Conservation (phyloP, 1,139 yeast species). For the Saccharomycopsis hybrid region DNA sequence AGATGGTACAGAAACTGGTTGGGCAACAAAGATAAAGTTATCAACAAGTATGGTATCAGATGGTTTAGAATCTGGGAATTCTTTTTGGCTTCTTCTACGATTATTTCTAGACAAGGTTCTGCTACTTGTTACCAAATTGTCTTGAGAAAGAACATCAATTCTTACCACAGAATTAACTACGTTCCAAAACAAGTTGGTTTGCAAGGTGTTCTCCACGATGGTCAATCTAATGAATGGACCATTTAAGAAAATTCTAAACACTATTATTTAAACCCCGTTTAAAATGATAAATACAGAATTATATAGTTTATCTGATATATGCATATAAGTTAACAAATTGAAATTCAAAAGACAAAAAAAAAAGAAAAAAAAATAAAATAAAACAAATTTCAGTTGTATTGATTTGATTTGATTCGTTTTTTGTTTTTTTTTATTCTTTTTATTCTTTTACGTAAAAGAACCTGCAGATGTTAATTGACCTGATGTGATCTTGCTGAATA, state of each 20-base stretch:
- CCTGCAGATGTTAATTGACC: too few relatives aligned
- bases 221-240: constrained; percentile 19
- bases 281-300: too few relatives aligned
- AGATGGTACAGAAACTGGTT: constrained; percentile 96
- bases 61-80: constrained; percentile 96
- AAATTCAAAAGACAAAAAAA: too few relatives aligned
- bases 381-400: too few relatives aligned
- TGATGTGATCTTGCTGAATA: too few relatives aligned
- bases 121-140: constrained; percentile 91
- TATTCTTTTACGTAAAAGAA: too few relatives aligned
- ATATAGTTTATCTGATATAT: too few relatives aligned
- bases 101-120: constrained; percentile 88
- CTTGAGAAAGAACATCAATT: constrained; percentile 81
- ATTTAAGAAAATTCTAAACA: constrained; percentile 4
- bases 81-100: constrained; percentile 76
- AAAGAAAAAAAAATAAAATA: too few relatives aligned
- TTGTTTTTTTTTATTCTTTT: too few relatives aligned
- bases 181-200: constrained; percentile 75
- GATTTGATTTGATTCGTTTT: too few relatives aligned
- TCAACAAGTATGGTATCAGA: constrained; percentile 76
- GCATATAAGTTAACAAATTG: too few relatives aligned
- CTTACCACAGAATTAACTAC: constrained; percentile 78
- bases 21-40: constrained; percentile 70
- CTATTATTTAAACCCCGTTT: too few relatives aligned
- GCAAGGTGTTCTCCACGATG: constrained; percentile 32